Base-by-base conservation (phyloP, 768 basidiomycete species). In the Termitomyces heimii region DNA sequence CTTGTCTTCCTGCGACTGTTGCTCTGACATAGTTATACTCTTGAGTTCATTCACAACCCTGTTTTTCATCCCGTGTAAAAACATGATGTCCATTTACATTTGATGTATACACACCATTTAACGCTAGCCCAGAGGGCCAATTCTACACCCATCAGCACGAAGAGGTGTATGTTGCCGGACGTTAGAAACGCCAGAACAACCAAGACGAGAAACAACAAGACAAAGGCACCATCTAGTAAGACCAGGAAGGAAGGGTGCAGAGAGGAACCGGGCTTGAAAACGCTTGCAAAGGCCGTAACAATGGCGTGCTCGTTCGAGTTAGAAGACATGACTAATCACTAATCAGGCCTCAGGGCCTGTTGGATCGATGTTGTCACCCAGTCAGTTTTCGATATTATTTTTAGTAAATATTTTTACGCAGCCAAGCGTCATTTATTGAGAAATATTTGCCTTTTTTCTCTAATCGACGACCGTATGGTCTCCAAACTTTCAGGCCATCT, bases 201-300 rank as follows among this genome's bases (percentile, higher is more conserved):
- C 22, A 93, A 78, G 9, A 90, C 79, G 20, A 82, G 52, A 28
- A 89, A 72, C 26, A 94, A 77, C 6, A 73, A 57, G 4, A 72
- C 63, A 62, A 93, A 87, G 18, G 83, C 78, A 48, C 71, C 75
- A 68, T 92, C 88, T 35, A 89, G 75, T 8, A 81, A 71, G 59
- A 83, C 68, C 1, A 89, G 77, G 67, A 90, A 89, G 0, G 75
- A 78, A 0, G 88, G 88, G 57, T 89, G 71, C n/a, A 90, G 71
- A 2, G 89, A 87, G 2, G 89, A 91, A 24, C 90, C 89, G 10
- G 91, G 89, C 49, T 74, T 79, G 14, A 94, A 76, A 56, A 94
- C 75, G 59, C 78, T 74, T 20, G 78, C 70, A 58, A 89, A 68
- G 64, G 88, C 80, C 16, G 70, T 65, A n/a, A 53, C 53, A 31